Evolutionary conservation across 2,329 filamentous ascomycete genomes (phyloP).

Genomic region (Aureobasidium sp.): DNA sequence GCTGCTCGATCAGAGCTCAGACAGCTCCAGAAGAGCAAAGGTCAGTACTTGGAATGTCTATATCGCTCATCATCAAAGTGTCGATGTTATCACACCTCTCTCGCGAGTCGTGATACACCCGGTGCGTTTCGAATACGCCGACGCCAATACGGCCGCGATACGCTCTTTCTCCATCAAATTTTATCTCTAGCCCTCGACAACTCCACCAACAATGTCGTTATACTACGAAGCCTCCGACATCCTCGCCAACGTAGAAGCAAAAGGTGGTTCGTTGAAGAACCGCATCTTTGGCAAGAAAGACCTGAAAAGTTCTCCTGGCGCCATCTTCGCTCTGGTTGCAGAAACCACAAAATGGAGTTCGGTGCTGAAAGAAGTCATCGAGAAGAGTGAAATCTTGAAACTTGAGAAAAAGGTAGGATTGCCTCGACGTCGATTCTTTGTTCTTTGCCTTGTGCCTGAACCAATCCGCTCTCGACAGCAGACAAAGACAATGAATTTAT

Average conservation of each 20-base stretch:
- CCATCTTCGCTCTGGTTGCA: conserved; percentile 77
- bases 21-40: not conserved
- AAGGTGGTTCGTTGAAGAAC: conserved; percentile 78
- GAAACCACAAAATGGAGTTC: conserved; percentile 87
- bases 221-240: conserved; percentile 85
- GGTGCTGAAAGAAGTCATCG: conserved; percentile 81
- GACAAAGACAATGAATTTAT: not conserved
- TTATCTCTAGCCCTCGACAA: not conserved
- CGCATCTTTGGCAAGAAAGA: conserved; percentile 66
- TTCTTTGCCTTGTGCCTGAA: not conserved
- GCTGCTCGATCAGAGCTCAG: not conserved
- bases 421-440: not conserved
- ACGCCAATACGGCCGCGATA: not conserved
- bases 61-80: not conserved
- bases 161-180: conserved; percentile 3
- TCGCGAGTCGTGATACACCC: not conserved
- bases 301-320: conserved; percentile 67
- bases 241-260: conserved; percentile 52
- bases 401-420: conserved; percentile 68
- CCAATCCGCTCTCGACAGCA: not conserved
- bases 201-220: conserved; percentile 62
- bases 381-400: conserved; percentile 65
- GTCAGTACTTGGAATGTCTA: not conserved
- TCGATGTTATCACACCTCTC: not conserved
- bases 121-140: not conserved